These are phyloP conservation scores for Boletus rubescentipes DNA, from an alignment of 768 basidiomycete genomes.

Conservation along the genomic window DNA sequence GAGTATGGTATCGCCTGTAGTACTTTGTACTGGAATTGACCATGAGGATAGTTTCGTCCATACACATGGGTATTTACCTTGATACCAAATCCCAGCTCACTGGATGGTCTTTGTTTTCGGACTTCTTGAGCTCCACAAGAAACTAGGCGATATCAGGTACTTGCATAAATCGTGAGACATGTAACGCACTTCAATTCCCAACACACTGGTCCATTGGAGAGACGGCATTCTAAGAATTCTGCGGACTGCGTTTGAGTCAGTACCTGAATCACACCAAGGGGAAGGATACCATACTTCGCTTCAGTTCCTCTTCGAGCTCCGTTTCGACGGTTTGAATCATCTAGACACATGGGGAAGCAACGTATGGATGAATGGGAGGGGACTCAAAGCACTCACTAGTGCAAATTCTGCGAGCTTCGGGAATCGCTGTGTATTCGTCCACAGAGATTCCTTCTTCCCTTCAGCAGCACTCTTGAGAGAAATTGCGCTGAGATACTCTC, in stretches of 20 bases:
- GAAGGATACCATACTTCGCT: constrained; percentile 44
- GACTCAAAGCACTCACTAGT: constrained; percentile 46
- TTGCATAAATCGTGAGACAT: not conserved
- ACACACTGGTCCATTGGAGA: constrained; percentile 64
- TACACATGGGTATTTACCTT: constrained; percentile 39
- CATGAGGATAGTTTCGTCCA: not conserved
- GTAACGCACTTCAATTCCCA: constrained; percentile 65
- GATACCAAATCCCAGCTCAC: constrained; percentile 64
- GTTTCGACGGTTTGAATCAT: constrained; percentile 63
- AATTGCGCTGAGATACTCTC: constrained; percentile 54
- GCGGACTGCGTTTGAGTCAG: constrained; percentile 49
- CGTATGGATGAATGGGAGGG: not conserved
- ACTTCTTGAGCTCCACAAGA: constrained; percentile 74
- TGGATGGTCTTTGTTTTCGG: constrained; percentile 45
- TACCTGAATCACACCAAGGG: not conserved
- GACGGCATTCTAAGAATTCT: constrained; percentile 71
- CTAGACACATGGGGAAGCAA: constrained; percentile 39
- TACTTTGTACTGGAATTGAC: constrained; percentile 59
- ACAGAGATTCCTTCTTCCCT: constrained; percentile 69
- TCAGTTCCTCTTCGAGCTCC: constrained; percentile 74
- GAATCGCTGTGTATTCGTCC: constrained; percentile 55
- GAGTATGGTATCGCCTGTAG: constrained; percentile 73
- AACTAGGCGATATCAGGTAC: constrained; percentile 45
- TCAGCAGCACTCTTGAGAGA: constrained; percentile 61
- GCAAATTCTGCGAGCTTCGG: constrained; percentile 56